phyloP scores from a whole-genome alignment of 305 asterid genomes.

The Solanum aculeatissimum region DNA sequence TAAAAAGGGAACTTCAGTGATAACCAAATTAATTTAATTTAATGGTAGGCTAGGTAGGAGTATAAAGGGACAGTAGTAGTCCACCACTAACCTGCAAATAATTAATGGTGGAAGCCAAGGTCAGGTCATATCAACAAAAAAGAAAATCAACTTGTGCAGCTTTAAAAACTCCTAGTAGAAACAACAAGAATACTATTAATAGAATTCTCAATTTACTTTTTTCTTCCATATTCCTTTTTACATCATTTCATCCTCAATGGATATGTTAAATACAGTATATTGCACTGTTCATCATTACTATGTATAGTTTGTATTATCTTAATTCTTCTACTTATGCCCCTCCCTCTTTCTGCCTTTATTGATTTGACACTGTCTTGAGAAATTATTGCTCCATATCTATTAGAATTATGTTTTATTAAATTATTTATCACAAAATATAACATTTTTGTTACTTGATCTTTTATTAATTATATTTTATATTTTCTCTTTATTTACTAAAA shows the following conservation, averaged over 20 bases:
- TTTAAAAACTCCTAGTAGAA: conserved; percentile 4
- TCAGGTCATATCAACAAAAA: conserved; percentile 23
- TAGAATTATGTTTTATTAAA: no score
- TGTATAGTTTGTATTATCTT: not conserved
- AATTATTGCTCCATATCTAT: no score
- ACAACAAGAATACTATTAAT: not conserved
- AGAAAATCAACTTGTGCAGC: not conserved
- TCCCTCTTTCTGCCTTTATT: not conserved
- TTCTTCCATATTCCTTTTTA: not conserved
- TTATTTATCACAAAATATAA: no score
- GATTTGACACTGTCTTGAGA: not conserved
- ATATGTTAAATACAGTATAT: not conserved
- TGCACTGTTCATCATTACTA: not conserved
- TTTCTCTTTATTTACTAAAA: not conserved
- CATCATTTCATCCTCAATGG: not conserved
- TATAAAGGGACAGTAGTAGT: conserved; percentile 7
- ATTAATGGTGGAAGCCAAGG: not conserved
- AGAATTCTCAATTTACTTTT: not conserved
- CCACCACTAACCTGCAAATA: conserved; percentile 9
- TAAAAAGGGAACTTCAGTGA: not conserved
- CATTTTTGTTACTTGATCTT: no score
- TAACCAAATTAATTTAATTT: not conserved
- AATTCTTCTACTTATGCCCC: not conserved
- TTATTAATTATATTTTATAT: no score
- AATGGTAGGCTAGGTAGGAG: not conserved